Percentiles rank a stretch among this genome's conserved stretches.
These are phyloP conservation scores for Nyssa sinensis DNA, from an alignment of 148 eudicot genomes.

Conservation along the genomic window DNA sequence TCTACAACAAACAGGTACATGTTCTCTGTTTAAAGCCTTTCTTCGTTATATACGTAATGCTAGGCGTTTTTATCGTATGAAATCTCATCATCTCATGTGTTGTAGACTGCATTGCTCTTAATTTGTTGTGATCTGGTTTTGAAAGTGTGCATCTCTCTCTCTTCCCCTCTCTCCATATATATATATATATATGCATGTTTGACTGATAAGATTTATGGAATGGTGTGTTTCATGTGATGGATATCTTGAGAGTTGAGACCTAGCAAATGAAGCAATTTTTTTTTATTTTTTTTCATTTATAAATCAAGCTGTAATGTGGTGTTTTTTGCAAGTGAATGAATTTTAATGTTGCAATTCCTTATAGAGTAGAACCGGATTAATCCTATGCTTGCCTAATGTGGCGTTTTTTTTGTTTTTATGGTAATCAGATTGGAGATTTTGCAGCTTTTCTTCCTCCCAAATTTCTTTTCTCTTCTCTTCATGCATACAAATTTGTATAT, in stretches of 20 bases:
- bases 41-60: not conserved
- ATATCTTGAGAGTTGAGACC: not conserved
- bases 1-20: conserved; percentile 83
- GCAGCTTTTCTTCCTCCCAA: not conserved
- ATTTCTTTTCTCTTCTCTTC: not conserved
- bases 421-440: too few species aligned
- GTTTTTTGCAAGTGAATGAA: not conserved
- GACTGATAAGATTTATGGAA: not conserved
- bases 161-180: not conserved
- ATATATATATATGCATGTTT: not conserved
- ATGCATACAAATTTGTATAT: not conserved
- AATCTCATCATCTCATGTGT: not conserved
- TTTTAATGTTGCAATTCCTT: not conserved
- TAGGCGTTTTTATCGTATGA: not conserved
- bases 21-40: not conserved
- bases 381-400: too few species aligned
- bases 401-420: too few species aligned
- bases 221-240: not conserved
- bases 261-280: not conserved
- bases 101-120: not conserved
- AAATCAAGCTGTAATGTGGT: not conserved
- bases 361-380: not conserved
- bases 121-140: not conserved
- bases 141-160: not conserved
- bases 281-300: too few species aligned